Evolutionary conservation across 2,329 filamentous ascomycete genomes (phyloP).

Genomic region (Cordyceps sp.): DNA sequence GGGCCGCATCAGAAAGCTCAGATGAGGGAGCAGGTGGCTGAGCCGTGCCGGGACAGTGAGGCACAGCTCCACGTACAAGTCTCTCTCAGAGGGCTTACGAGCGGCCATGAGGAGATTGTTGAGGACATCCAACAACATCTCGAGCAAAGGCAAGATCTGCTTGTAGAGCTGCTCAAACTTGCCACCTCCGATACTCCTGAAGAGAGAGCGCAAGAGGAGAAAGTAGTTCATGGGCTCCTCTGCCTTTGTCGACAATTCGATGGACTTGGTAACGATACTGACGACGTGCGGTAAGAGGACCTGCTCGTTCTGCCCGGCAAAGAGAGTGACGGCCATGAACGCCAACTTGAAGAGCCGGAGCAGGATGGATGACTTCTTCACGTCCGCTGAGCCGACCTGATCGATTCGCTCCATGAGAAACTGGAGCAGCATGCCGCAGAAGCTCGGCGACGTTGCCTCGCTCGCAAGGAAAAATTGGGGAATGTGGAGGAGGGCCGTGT

Average conservation of each 20-base stretch:
- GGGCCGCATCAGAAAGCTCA: conserved; percentile 93
- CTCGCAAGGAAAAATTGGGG: conserved; percentile 98
- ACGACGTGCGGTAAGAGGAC: conserved; percentile 91
- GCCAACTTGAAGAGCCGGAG: conserved; percentile 92
- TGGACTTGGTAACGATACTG: conserved; percentile 93
- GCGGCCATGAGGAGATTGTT: conserved; percentile 89
- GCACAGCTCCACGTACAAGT: conserved; percentile 93
- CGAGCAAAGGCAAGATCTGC: conserved; percentile 84
- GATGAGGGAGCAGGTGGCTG: conserved; percentile 84
- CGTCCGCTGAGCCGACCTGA: conserved; percentile 81
- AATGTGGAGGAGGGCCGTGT: conserved; percentile 83
- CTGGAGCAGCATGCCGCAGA: conserved; percentile 93
- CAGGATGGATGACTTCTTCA: conserved; percentile 83
- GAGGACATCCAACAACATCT: conserved; percentile 94
- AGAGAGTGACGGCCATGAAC: conserved; percentile 98
- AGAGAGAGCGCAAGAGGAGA: conserved; percentile 75
- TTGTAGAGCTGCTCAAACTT: conserved; percentile 98
- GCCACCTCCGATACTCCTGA: conserved; percentile 90
- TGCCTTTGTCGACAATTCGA: conserved; percentile 86
- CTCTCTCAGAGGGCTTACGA: conserved; percentile 74
- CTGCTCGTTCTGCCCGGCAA: conserved; percentile 86
- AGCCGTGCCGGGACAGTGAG: conserved; percentile 88
- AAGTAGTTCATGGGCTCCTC: conserved; percentile 99
- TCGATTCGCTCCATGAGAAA: conserved; percentile 96
- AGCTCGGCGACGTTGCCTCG: conserved; percentile 91